Evolutionary conservation across 805 yeast species (phyloP).

Genomic region (Metschnikowia peoriensis): DNA sequence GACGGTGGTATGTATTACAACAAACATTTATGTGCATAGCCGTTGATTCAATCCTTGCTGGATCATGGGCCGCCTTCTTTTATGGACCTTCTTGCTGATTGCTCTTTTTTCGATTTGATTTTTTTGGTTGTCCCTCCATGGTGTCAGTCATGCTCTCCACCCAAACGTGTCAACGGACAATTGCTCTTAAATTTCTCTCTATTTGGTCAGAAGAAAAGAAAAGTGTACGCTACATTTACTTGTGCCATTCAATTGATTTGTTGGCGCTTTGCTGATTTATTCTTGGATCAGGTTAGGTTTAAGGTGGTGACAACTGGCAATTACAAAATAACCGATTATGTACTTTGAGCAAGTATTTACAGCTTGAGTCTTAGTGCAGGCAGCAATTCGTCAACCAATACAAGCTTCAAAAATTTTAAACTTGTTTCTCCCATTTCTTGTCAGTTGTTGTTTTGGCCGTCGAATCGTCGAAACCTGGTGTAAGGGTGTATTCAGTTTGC

Average conservation of each 20-base stretch:
- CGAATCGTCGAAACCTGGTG: slow-evolving; percentile 11
- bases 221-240: background rate
- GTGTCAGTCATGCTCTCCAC: background rate
- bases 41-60: background rate
- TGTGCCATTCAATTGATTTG: background rate
- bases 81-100: background rate
- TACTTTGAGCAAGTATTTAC: background rate
- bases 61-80: too few species aligned
- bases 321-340: background rate
- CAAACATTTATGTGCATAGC: background rate
- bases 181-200: too few species aligned
- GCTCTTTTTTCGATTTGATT: slow-evolving; percentile 14
- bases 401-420: too few species aligned
- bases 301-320: background rate
- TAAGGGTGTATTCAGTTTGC: slow-evolving; percentile 13
- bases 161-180: too few species aligned
- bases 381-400: too few species aligned
- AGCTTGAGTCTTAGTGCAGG: too few species aligned
- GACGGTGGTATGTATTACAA: slow-evolving; percentile 54
- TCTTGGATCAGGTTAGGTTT: background rate
- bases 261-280: background rate
- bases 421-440: background rate
- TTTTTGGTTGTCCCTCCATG: background rate
- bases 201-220: background rate
- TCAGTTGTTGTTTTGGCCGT: background rate